Evolutionary conservation across 805 yeast genomes (phyloP), one percentile per base, ranked within the genome.

Genomic region (Candida glaebosa): DNA sequence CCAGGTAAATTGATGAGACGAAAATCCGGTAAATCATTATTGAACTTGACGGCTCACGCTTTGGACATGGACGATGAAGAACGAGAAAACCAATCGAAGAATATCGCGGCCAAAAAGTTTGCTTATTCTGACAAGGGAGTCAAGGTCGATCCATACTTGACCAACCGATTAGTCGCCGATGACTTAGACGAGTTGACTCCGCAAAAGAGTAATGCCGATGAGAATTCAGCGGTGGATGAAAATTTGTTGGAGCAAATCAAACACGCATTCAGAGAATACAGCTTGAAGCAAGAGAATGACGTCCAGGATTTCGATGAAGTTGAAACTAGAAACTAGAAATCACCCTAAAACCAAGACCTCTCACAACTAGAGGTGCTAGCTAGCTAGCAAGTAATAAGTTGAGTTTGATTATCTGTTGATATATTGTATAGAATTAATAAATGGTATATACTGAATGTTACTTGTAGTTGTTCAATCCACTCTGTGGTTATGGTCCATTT

Each of bases 21-120:
- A 58, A 78, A 79, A 52, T 81, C 88, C 22, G 84, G 87, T n/a
- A 83, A 81, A 54, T 83, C 90, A 1, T 64, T 84, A 41, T 71
- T 84, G 49, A 82, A 80, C 47, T 67, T 84, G 50, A 81, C 90
- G 1, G 81, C 84, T 18, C 72, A 81, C 40, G 71, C 84, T 20
- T 66, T 84, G 49, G 89, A 84, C 48, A 63, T 84, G 50, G 87
- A 82, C 32, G 90, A 81, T 49, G 57, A 52, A 25, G 45, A 50
- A 40, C 40, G 37, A 6, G 53, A 44, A 14, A 50, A 41, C 17
- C 59, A 52, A 18, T 45, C 44, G 5, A 48, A 44, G 32, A 40
- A 46, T 34, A 42, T 40, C 41, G 54, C 53, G 10, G 51, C 49
- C 3, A 52, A 56, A 25, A 47, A 46, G 15, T 47, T 50, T 9